phyloP scores from a whole-genome alignment of 1,284 basidiomycete genomes.

The Tetrapyrgos nigripes region DNA sequence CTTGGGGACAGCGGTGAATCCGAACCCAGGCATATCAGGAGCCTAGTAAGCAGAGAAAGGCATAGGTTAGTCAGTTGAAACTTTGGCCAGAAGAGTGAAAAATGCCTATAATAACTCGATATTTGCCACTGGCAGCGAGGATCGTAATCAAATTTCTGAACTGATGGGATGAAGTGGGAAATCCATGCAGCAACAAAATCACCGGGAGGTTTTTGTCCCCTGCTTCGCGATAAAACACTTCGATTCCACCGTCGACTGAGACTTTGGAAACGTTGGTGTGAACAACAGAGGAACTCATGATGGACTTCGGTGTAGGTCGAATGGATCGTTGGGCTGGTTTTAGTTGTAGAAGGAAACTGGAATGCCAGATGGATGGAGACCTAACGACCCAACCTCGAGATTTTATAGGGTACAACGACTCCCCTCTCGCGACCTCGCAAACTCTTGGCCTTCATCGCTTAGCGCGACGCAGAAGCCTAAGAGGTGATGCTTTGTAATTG shows the following conservation, averaged over 20 bases:
- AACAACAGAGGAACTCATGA: no score
- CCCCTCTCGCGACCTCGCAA: no score
- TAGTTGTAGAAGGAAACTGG: no score
- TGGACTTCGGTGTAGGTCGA: no score
- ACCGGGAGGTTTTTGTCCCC: constrained; percentile 37
- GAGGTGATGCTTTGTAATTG: no score
- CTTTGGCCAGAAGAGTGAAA: background rate
- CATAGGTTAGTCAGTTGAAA: background rate
- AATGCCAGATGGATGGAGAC: no score
- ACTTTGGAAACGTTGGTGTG: constrained; percentile 22
- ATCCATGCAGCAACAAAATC: constrained; percentile 53
- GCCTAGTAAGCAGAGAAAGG: constrained; percentile 28
- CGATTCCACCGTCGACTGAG: constrained; percentile 37
- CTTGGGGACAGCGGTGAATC: constrained; percentile 48
- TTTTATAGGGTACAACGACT: no score
- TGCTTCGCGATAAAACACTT: constrained; percentile 51
- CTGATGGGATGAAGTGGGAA: constrained; percentile 53
- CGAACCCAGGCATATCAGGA: constrained; percentile 57
- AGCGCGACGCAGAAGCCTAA: no score
- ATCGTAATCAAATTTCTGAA: constrained; percentile 53
- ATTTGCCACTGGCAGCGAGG: constrained; percentile 39
- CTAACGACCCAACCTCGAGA: no score
- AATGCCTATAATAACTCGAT: constrained; percentile 43
- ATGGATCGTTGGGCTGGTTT: no score
- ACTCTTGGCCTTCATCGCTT: no score